Conservation (phyloP, 2,329 filamentous ascomycete species). For the Paecilomyces sp. region DNA sequence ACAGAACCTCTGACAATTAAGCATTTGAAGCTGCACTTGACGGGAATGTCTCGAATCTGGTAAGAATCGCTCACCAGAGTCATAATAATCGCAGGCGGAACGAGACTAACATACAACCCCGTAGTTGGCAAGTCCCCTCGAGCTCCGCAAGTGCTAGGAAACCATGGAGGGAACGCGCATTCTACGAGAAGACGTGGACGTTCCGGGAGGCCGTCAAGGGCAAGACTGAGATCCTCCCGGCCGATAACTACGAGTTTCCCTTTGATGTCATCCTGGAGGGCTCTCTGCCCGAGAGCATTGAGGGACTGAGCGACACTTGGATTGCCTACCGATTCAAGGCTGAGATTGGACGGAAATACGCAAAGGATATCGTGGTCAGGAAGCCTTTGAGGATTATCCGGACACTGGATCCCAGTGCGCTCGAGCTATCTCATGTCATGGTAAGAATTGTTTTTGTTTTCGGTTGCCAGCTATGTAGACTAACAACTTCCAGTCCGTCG, state of each 20-base stretch:
- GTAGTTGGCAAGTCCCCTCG: constrained; percentile 29
- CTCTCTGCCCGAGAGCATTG: constrained; percentile 70
- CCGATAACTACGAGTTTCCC: constrained; percentile 78
- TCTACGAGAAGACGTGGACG: constrained; percentile 65
- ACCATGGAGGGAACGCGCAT: constrained; percentile 37
- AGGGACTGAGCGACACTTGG: constrained; percentile 78
- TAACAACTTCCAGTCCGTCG: constrained; percentile 53
- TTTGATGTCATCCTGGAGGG: constrained; percentile 70
- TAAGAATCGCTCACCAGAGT: constrained; percentile 38
- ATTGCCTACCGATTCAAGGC: constrained; percentile 89
- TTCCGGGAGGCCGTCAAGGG: constrained; percentile 51
- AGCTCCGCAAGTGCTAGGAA: constrained; percentile 32
- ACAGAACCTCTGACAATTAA: constrained; percentile 63
- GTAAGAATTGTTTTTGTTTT: constrained; percentile 30
- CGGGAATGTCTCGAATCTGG: constrained; percentile 62
- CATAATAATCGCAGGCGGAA: no score
- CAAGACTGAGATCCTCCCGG: constrained; percentile 51
- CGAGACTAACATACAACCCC: not conserved
- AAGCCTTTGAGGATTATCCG: constrained; percentile 73
- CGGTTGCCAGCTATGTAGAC: not conserved
- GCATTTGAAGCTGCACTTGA: constrained; percentile 64
- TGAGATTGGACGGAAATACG: constrained; percentile 81
- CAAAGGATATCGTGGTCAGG: constrained; percentile 74
- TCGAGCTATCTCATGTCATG: constrained; percentile 81
- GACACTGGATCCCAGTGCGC: constrained; percentile 66